Evolutionary conservation across 2,329 filamentous ascomycete species (phyloP).

Genomic region (Aureobasidium pullulans): DNA sequence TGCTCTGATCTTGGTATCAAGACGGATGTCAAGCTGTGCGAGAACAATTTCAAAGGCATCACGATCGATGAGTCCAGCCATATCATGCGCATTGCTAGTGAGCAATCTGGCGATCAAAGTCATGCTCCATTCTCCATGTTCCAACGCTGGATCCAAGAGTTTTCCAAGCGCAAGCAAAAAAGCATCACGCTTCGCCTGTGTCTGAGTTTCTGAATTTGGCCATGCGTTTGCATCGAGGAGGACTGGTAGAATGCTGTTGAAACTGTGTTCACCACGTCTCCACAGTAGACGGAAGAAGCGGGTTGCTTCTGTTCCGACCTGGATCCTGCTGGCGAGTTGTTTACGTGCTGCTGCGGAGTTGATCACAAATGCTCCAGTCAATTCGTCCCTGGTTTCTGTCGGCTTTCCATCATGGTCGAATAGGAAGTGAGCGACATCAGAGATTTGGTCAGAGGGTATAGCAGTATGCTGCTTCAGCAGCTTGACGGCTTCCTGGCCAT

Average conservation of each 20-base stretch:
- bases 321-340: conserved; percentile 27
- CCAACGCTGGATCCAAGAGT: conserved; percentile 83
- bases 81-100: conserved; percentile 41
- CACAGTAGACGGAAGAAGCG: conserved; percentile 36
- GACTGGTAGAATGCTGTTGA: conserved; percentile 36
- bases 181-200: conserved; percentile 46
- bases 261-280: conserved; percentile 38
- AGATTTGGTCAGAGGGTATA: conserved; percentile 32
- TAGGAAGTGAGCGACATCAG: conserved; percentile 35
- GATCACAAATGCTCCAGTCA: conserved; percentile 25
- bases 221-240: conserved; percentile 36
- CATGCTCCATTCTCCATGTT: conserved; percentile 56
- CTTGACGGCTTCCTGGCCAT: conserved; percentile 33
- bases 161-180: conserved; percentile 75
- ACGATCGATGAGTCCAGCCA: conserved; percentile 64
- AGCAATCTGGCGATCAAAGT: conserved; percentile 54
- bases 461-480: conserved; percentile 21
- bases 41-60: conserved; percentile 79
- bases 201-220: conserved; percentile 38
- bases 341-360: conserved; percentile 30
- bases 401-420: conserved; percentile 29
- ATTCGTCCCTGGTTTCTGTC: conserved; percentile 29
- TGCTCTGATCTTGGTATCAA: conserved; percentile 64
- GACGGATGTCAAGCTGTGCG: conserved; percentile 77
- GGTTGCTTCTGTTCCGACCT: conserved; percentile 10